Percentiles rank a stretch among this genome's conserved stretches.
Conservation (phyloP, 2,329 filamentous ascomycete species). For the Penicillium sp. region DNA sequence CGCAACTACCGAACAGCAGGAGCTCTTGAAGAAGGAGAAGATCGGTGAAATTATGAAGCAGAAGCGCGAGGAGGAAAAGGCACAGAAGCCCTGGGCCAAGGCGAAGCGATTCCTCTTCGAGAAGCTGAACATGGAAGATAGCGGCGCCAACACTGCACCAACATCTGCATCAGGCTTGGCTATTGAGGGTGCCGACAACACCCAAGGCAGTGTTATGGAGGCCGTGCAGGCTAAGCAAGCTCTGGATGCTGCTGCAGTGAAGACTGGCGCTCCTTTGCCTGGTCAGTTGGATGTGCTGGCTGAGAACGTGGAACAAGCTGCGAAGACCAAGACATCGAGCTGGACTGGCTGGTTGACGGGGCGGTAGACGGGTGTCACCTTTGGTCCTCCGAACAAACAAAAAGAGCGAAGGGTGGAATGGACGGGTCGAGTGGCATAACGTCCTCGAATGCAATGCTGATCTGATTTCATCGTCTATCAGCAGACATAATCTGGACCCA, state of each 20-base stretch:
- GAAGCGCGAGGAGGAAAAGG: constrained; percentile 41
- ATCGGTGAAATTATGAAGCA: constrained; percentile 43
- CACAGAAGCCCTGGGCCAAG: constrained; percentile 39
- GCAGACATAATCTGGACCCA: not conserved
- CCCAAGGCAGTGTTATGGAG: constrained; percentile 32
- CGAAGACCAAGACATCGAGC: constrained; percentile 37
- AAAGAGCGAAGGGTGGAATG: constrained; percentile 2
- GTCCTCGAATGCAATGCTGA: not conserved
- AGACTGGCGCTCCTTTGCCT: constrained; percentile 14
- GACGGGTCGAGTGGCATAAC: not conserved
- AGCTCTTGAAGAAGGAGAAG: constrained; percentile 46
- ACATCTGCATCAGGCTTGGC: constrained; percentile 6
- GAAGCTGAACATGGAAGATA: constrained; percentile 39
- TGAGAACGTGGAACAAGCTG: constrained; percentile 35
- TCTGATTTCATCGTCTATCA: not conserved
- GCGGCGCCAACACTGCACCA: constrained; percentile 8
- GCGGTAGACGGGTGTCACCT: constrained; percentile 24
- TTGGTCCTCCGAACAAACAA: not conserved
- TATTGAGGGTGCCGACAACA: constrained; percentile 9
- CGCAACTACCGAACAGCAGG: constrained; percentile 42
- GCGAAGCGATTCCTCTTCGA: constrained; percentile 40
- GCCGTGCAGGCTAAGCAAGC: constrained; percentile 40
- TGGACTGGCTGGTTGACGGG: constrained; percentile 44
- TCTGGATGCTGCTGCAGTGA: constrained; percentile 28
- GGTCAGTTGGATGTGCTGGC: constrained; percentile 38